Base-by-base conservation (phyloP, 495 filamentous ascomycete genomes). In the Talaromyces nanjingensis region DNA sequence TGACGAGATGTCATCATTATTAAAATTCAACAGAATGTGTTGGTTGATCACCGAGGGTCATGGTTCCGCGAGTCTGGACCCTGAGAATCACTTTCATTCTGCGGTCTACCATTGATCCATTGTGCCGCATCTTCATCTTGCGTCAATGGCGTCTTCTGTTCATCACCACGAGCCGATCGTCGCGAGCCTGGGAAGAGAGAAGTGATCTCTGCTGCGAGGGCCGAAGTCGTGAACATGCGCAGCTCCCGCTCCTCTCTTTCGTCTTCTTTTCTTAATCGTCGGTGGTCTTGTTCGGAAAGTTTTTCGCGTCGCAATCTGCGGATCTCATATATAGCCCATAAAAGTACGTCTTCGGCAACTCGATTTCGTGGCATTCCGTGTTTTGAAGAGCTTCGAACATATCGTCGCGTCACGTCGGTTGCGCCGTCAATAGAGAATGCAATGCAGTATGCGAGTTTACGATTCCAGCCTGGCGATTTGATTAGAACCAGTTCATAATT, bases 401-500 rank as follows among this genome's bases (percentile, higher is more conserved):
- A 99, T 65, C 94, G 89, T 16, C 93, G 86, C 12, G 94, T 99
- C 27, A 99, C 94, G 73, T 99, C 94, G 63, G 89, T 93, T 33
- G 91, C 93, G 47, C 94, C 94, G 66, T 99, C 94, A 65, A 89
- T 91, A 42, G 91, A 96, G 74, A 99, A 99, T 45, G 94, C 94
- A 64, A 99, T 86, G 77, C 92, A 97, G 77, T 99, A 99, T 0
- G 91, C 90, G 77, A 98, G 87, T 76, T 96, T 93, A 74, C 93
- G 91, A 60, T 87, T 84, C 94, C 94, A 98, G 64, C 89, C 85
- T 87, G 53, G 14, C 58, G 59, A 63, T 56, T 31, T 59, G 66
- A 34, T 67, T 59, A 63, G 63, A 59, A 4, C 12, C 33, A 25
- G 42, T 11, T 9, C 22, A 31, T 55, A 3, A 33, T 22, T n/a